A percentile compares a stretch with the other conserved stretches of the same genome.
Evolutionary conservation across 129 eudicot genomes (phyloP).

Genomic region (Sambucus nigra): DNA sequence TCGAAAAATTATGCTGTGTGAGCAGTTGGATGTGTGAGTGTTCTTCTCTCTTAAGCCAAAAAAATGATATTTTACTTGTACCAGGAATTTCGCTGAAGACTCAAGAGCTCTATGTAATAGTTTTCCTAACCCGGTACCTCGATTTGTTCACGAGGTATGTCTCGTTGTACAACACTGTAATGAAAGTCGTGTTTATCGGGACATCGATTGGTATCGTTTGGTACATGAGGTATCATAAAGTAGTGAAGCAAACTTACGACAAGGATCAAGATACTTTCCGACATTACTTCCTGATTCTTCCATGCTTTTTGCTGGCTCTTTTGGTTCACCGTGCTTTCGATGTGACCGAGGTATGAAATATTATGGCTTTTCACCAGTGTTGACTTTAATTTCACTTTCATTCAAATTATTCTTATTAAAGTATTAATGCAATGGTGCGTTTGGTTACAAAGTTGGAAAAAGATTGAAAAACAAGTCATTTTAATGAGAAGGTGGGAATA

Average conservation of each 20-base stretch:
- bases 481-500: too few species aligned
- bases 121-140: slow-evolving; percentile 26
- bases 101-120: slow-evolving; percentile 32
- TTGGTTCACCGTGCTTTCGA: slow-evolving; percentile 19
- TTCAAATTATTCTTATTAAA: background rate
- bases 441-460: too few species aligned
- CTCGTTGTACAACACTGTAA: slow-evolving; percentile 31
- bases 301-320: slow-evolving; percentile 27
- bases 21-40: too few species aligned
- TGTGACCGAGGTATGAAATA: slow-evolving; percentile 17
- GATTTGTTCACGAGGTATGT: slow-evolving; percentile 24
- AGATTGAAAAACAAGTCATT: too few species aligned
- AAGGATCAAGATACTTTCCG: slow-evolving; percentile 27
- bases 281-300: slow-evolving; percentile 23
- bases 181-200: slow-evolving; percentile 28
- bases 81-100: slow-evolving; percentile 37
- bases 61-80: background rate
- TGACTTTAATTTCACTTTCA: background rate
- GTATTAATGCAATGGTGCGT: too few species aligned
- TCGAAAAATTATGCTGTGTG: too few species aligned
- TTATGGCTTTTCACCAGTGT: background rate
- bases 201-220: slow-evolving; percentile 25
- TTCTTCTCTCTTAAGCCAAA: too few species aligned
- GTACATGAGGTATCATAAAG: slow-evolving; percentile 31
- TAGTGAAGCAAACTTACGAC: slow-evolving; percentile 26